Conservation (phyloP, 2,329 filamentous ascomycete species). For the Monosporascus sp. region DNA sequence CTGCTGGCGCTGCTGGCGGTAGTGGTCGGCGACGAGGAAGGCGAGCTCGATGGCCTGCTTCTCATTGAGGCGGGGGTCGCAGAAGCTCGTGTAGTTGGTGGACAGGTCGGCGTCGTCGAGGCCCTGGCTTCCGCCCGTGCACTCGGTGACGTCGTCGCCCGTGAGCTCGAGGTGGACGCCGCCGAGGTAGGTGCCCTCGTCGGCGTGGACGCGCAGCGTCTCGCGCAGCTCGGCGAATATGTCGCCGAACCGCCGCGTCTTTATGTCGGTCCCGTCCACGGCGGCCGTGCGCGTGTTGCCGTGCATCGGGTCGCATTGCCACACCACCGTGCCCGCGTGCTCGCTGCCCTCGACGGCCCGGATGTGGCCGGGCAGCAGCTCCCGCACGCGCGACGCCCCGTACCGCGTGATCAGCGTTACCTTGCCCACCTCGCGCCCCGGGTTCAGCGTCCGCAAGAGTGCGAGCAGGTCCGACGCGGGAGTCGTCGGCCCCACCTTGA, state of each 20-base stretch:
- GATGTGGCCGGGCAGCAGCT: constrained; percentile 79
- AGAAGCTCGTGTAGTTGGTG: constrained; percentile 92
- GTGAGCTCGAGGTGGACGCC: constrained; percentile 95
- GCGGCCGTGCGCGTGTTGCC: constrained; percentile 69
- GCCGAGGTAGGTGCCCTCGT: constrained; percentile 79
- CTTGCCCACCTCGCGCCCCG: constrained; percentile 75
- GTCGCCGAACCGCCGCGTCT: constrained; percentile 86
- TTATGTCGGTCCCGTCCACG: constrained; percentile 56
- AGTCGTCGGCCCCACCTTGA: constrained; percentile 92
- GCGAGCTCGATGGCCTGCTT: constrained; percentile 95
- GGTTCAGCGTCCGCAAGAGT: constrained; percentile 83
- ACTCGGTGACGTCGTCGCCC: constrained; percentile 94
- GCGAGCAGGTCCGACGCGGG: constrained; percentile 67
- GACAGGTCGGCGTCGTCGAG: constrained; percentile 83
- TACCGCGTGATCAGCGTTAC: constrained; percentile 96
- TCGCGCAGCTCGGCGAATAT: constrained; percentile 84
- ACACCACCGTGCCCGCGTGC: constrained; percentile 65
- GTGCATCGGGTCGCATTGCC: constrained; percentile 99
- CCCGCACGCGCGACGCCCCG: constrained; percentile 70
- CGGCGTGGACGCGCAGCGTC: constrained; percentile 78
- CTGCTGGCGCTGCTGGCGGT: constrained; percentile 31
- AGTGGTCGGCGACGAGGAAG: constrained; percentile 86
- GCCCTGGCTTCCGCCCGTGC: constrained; percentile 82
- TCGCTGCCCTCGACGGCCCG: constrained; percentile 78
- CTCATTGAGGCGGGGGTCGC: constrained; percentile 91